phyloP scores from a whole-genome alignment of 2,329 filamentous ascomycete genomes.

The Diplodia corticola region DNA sequence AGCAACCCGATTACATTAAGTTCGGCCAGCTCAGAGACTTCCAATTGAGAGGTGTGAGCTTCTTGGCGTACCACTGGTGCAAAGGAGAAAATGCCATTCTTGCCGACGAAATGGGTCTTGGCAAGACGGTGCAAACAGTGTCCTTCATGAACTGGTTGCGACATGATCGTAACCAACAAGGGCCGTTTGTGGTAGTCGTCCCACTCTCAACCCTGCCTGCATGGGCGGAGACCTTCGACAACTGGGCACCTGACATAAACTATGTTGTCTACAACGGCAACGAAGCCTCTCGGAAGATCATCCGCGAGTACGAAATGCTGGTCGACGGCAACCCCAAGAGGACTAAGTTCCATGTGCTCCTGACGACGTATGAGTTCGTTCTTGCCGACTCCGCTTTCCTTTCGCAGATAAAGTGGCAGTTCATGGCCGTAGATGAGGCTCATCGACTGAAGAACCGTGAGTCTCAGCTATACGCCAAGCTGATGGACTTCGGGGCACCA shows the following conservation, averaged over 20 bases:
- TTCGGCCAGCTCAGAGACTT: constrained; percentile 87
- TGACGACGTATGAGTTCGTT: constrained; percentile 98
- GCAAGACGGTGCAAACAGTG: constrained; percentile 97
- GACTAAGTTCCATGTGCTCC: constrained; percentile 94
- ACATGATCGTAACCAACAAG: constrained; percentile 84
- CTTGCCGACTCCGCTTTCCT: constrained; percentile 81
- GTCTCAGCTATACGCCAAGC: constrained; percentile 84
- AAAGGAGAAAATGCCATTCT: constrained; percentile 93
- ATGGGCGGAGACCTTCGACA: constrained; percentile 97
- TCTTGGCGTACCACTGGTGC: constrained; percentile 94
- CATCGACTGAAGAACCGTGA: constrained; percentile 96
- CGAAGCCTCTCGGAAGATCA: constrained; percentile 79
- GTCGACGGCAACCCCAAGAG: constrained; percentile 83
- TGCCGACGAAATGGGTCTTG: constrained; percentile 97
- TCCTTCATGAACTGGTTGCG: constrained; percentile 96
- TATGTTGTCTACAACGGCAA: constrained; percentile 96
- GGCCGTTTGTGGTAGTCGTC: constrained; percentile 95
- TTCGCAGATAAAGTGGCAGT: constrained; percentile 94
- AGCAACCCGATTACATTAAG: constrained; percentile 82
- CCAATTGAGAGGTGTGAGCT: constrained; percentile 91
- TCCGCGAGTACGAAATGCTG: constrained; percentile 86
- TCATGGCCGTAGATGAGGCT: constrained; percentile 92
- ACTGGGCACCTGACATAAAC: constrained; percentile 94
- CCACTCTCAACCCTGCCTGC: constrained; percentile 95
- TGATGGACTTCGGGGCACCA: constrained; percentile 83